phyloP scores from a whole-genome alignment of 2,329 filamentous ascomycete species.

The Aspergillus sclerotialis region DNA sequence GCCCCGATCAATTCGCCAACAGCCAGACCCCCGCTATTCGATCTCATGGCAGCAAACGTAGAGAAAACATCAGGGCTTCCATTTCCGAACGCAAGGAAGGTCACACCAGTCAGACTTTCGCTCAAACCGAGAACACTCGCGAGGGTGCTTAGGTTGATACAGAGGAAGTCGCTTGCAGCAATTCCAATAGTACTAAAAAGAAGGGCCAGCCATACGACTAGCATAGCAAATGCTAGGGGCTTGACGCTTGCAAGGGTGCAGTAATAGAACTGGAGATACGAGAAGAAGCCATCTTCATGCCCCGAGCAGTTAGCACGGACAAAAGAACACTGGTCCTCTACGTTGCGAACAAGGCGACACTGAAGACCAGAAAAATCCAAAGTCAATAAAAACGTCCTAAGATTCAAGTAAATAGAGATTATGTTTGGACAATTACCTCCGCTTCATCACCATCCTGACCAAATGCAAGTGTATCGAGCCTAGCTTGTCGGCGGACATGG shows the following conservation, averaged over 20 bases:
- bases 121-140: slow-evolving; percentile 83
- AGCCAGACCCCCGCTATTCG: slow-evolving; percentile 93
- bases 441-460: slow-evolving; percentile 14
- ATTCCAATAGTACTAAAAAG: slow-evolving; percentile 97
- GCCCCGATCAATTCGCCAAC: slow-evolving; percentile 93
- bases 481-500: slow-evolving; percentile 1
- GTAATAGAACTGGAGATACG: slow-evolving; percentile 88
- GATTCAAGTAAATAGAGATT: no score
- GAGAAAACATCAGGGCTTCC: slow-evolving; percentile 97
- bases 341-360: slow-evolving; percentile 73
- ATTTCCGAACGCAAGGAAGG: slow-evolving; percentile 93
- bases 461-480: slow-evolving; percentile 5
- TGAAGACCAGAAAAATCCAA: slow-evolving; percentile 25
- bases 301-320: slow-evolving; percentile 74
- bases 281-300: slow-evolving; percentile 81
- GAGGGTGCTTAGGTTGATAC: slow-evolving; percentile 91
- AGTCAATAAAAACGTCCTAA: no score
- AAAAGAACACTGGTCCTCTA: slow-evolving; percentile 78
- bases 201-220: slow-evolving; percentile 76
- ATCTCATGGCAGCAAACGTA: slow-evolving; percentile 96
- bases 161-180: slow-evolving; percentile 97
- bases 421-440: slow-evolving; percentile 23
- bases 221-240: slow-evolving; percentile 68
- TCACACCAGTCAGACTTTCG: slow-evolving; percentile 92
- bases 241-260: slow-evolving; percentile 64